phyloP scores from a whole-genome alignment of 352 stramenopile species.

The Globisporangium yorkense region DNA sequence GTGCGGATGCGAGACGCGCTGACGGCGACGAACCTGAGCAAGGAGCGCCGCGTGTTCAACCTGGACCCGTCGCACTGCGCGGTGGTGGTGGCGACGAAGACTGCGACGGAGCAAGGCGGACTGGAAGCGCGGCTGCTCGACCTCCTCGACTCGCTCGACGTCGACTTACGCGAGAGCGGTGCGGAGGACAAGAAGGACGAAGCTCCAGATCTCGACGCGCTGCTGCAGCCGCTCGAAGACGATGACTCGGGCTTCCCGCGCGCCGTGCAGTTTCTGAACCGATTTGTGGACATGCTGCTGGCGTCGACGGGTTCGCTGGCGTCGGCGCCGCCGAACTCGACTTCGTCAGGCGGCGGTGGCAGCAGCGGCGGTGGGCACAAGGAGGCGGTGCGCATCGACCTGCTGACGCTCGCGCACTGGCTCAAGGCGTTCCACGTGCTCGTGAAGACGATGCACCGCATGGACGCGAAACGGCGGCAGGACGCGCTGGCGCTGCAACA shows the following conservation, averaged over 20 bases:
- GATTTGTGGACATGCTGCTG: slow-evolving; percentile 56
- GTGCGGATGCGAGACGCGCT: slow-evolving; percentile 52
- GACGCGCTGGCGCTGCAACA: slow-evolving; percentile 15
- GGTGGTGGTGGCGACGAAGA: slow-evolving; percentile 40
- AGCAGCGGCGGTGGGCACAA: slow-evolving; percentile 19
- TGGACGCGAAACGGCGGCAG: slow-evolving; percentile 44
- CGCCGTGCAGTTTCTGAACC: slow-evolving; percentile 50
- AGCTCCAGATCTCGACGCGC: slow-evolving; percentile 18
- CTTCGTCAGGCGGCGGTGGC: not conserved
- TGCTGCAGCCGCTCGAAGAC: slow-evolving; percentile 43
- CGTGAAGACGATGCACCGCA: slow-evolving; percentile 47
- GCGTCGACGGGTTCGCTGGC: slow-evolving; percentile 13
- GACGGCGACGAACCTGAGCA: slow-evolving; percentile 42
- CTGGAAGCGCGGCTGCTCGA: slow-evolving; percentile 31
- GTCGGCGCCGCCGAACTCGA: slow-evolving; percentile 3
- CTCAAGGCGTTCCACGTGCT: slow-evolving; percentile 54
- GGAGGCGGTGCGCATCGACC: slow-evolving; percentile 34
- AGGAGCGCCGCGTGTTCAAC: slow-evolving; percentile 63
- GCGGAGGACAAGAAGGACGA: slow-evolving; percentile 16
- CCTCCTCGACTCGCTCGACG: slow-evolving; percentile 37
- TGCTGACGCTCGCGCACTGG: slow-evolving; percentile 55
- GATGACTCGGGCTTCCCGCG: slow-evolving; percentile 54
- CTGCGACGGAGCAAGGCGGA: slow-evolving; percentile 21
- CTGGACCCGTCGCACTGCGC: slow-evolving; percentile 66
- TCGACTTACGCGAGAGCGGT: slow-evolving; percentile 9